Evolutionary conservation across 441 rosid species (phyloP).

Genomic region (Flueggea neowawraea): DNA sequence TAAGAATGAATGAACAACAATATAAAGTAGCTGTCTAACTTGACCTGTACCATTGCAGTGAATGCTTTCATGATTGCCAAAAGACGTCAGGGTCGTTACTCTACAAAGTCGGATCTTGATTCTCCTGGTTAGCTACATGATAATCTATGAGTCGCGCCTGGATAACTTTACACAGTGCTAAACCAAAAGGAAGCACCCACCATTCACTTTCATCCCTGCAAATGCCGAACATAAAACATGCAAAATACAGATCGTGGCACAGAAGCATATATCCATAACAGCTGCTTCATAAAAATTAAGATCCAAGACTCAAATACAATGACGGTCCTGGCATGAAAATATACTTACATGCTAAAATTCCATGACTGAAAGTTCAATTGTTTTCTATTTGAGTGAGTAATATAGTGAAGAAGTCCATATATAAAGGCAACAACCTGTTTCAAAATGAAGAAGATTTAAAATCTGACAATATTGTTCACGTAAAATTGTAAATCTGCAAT

Average conservation of each 20-base stretch:
- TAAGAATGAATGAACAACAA: too few species aligned
- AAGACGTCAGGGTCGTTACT: conserved; percentile 84
- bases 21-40: too few species aligned
- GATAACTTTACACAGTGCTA: conserved; percentile 83
- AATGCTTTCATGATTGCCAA: conserved; percentile 82
- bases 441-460: not conserved
- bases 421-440: conserved; percentile 84
- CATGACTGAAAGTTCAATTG: conserved; percentile 80
- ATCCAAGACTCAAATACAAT: too few species aligned
- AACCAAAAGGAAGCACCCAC: conserved; percentile 97
- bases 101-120: conserved; percentile 98
- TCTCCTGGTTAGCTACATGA: conserved; percentile 96
- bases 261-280: too few species aligned
- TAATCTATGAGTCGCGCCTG: conserved; percentile 94
- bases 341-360: conserved; percentile 96
- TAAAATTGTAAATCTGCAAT: too few species aligned
- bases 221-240: not conserved
- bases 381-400: conserved; percentile 56
- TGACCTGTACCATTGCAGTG: not conserved
- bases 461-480: too few species aligned
- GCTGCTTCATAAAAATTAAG: too few species aligned
- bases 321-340: not conserved
- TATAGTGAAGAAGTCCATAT: conserved; percentile 90
- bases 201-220: conserved; percentile 99
- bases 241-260: not conserved